These are phyloP conservation scores for Leccinellum rugosiceps DNA, from an alignment of 768 basidiomycete species.

Conservation along the genomic window DNA sequence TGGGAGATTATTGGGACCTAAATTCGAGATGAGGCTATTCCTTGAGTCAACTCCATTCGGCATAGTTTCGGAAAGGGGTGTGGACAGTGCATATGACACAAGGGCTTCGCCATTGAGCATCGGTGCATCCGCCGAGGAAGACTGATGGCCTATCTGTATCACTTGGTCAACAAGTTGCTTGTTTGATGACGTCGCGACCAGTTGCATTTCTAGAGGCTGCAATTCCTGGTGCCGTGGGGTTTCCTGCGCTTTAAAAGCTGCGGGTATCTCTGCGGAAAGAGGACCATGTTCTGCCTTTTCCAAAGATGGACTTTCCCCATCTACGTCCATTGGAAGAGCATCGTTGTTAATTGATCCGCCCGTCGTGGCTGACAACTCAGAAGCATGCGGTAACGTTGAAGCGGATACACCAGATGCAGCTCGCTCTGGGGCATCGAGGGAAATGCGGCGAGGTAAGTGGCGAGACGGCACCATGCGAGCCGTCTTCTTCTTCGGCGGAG, in stretches of 20 bases:
- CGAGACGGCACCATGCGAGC: constrained; percentile 27
- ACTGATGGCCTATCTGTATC: neutral
- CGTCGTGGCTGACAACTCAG: neutral
- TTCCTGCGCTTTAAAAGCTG: neutral
- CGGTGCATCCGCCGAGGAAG: neutral
- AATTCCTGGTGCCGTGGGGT: neutral
- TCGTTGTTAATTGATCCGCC: neutral
- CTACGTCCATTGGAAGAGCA: constrained; percentile 2
- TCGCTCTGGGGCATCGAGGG: neutral
- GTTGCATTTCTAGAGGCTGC: neutral
- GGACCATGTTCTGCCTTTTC: neutral
- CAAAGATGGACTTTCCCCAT: neutral
- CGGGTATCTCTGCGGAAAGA: neutral
- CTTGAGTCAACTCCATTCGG: neutral
- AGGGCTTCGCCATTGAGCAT: neutral
- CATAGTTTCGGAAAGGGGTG: neutral
- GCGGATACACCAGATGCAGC: neutral
- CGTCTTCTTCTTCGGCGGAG: constrained; percentile 16
- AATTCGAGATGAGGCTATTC: neutral
- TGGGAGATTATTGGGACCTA: neutral
- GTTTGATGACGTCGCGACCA: neutral
- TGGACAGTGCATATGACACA: neutral
- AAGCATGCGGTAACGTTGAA: neutral
- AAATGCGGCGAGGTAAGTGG: constrained; percentile 19
- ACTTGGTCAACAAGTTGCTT: neutral